phyloP scores from a whole-genome alignment of 257 asterid species.

The Solanum rostratum region DNA sequence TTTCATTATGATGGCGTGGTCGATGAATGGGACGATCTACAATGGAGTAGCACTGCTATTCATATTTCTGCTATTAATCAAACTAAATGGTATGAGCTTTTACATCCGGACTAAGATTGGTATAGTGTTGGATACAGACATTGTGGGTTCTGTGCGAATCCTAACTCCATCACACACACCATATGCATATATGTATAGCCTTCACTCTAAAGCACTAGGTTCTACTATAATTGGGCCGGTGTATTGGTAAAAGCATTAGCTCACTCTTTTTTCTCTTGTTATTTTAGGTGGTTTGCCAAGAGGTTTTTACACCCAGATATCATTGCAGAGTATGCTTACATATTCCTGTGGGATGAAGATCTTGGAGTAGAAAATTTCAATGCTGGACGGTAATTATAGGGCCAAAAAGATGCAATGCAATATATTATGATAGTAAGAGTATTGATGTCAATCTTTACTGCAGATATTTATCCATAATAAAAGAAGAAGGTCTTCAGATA shows the following conservation, averaged over 20 bases:
- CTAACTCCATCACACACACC: no score
- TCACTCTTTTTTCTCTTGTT: background rate
- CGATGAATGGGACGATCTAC: constrained; percentile 58
- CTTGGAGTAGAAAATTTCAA: constrained; percentile 62
- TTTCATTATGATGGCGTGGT: constrained; percentile 72
- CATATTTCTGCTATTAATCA: constrained; percentile 66
- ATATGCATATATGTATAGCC: background rate
- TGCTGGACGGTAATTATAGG: constrained; percentile 36
- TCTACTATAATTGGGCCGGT: background rate
- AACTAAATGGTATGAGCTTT: constrained; percentile 50
- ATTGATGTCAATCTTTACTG: background rate
- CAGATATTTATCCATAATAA: constrained; percentile 52
- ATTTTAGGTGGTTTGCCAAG: constrained; percentile 83
- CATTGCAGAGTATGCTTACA: constrained; percentile 42
- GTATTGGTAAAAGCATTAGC: background rate
- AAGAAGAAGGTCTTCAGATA: constrained; percentile 60
- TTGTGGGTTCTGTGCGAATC: no score
- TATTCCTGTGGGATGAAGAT: constrained; percentile 89
- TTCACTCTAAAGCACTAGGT: background rate
- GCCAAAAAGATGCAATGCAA: background rate
- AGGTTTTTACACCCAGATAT: constrained; percentile 78
- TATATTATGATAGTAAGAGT: background rate
- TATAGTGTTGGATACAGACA: background rate
- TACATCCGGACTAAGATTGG: background rate
- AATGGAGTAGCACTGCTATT: constrained; percentile 45